Evolutionary conservation across 345 rosid species (phyloP), one percentile per base, ranked within the genome.

Genomic region (Ricinus communis): DNA sequence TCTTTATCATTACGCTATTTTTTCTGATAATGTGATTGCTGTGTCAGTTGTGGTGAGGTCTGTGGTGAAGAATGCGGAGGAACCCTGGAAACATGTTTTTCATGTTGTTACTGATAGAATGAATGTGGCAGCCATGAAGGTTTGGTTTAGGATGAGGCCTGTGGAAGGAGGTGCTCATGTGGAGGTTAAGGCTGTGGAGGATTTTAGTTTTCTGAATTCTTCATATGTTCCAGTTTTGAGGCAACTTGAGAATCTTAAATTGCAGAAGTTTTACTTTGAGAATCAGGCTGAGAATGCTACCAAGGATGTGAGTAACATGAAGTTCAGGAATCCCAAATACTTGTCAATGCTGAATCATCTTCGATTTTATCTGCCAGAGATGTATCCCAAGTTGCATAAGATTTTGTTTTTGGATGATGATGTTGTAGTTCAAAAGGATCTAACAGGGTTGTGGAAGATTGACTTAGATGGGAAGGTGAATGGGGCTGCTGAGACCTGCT

Each of bases 101-200:
- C 98, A 93, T 74, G 84, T 93, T 30, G 96, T 93, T 50, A 89
- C 96, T 0, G 88, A 93, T 76, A 79, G 88, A 60, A 91, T 87
- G 97, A 87, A 85, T 81, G 75, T 91, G 25, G 97, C 96, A 50
- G 97, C 97, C 0, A 88, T 91, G 97, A 91, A 91, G 85, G 98
- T 89, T 6, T 93, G 98, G 98, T 93, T 91, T 75, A 78, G 78
- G 85, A 93, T 93, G 98, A 87, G 90, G 80, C 92, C 96, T 45
- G 86, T 87, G 62, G 87, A 89, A 38, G 97, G 96, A 43, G 80
- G 80, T 3, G 91, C 92, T 0, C 85, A 80, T 62, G 79, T 93
- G 68, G 98, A 91, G 82, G 86, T 93, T 71, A 89, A 90, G 76
- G 85, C 88, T 0, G 82, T 89, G 72, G 93, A 90, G 74, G 97